Conservation (phyloP, 208 protist genomes). For the Kentomonas sorsogonicus region DNA sequence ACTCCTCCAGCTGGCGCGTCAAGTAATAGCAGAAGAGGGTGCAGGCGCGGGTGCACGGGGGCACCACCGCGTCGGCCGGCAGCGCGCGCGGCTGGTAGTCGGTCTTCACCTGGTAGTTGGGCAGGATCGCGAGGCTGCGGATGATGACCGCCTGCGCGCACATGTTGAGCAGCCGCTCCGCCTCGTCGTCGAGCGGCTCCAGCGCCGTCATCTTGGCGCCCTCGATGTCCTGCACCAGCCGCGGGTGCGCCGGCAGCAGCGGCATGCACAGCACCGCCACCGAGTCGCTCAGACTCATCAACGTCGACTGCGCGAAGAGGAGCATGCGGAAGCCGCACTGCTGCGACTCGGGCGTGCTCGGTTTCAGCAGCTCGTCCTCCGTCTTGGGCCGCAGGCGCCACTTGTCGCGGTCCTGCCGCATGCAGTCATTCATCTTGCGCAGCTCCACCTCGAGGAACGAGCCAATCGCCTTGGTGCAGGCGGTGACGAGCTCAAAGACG, state of each 20-base stretch:
- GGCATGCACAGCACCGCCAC: conserved; percentile 42
- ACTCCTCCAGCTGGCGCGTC: conserved; percentile 70
- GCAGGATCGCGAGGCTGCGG: conserved; percentile 67
- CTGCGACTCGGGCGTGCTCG: conserved; percentile 59
- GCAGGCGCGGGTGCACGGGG: conserved; percentile 80
- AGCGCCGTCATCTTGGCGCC: conserved; percentile 39
- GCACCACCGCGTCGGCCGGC: conserved; percentile 45
- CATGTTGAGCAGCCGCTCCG: conserved; percentile 75
- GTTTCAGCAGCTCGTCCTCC: conserved; percentile 61
- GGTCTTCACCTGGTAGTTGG: conserved; percentile 65
- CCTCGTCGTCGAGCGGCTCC: conserved; percentile 49
- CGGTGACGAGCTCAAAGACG: conserved; percentile 49
- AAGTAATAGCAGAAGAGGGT: conserved; percentile 87
- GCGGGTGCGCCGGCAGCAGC: conserved; percentile 43
- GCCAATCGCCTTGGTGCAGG: conserved; percentile 39
- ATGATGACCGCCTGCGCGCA: conserved; percentile 70
- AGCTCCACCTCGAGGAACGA: conserved; percentile 64
- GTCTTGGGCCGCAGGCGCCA: conserved; percentile 64
- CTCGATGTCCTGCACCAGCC: conserved; percentile 50
- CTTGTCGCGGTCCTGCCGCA: conserved; percentile 59
- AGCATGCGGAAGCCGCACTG: conserved; percentile 83
- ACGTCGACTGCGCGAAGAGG: conserved; percentile 74
- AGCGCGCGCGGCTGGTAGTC: conserved; percentile 61
- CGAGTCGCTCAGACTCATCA: conserved; percentile 64
- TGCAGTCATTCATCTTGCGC: conserved; percentile 54